Conservation (phyloP, 805 yeast genomes). For the Dipodascus albidus region DNA sequence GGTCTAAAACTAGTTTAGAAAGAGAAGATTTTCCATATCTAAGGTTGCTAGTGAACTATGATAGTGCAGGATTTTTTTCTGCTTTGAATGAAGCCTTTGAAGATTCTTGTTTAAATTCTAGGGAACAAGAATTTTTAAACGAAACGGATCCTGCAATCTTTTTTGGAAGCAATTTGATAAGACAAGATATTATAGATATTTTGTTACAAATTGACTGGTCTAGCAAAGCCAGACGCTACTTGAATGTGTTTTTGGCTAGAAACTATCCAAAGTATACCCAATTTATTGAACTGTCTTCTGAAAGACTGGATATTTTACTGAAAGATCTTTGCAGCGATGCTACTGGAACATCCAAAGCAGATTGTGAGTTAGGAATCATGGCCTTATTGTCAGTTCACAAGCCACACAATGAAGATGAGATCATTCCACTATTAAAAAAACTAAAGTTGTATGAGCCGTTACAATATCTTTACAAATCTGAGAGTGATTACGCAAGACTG, state of each 20-base stretch:
- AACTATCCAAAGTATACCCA: conserved; percentile 81
- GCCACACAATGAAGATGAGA: conserved; percentile 39
- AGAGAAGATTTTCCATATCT: conserved; percentile 62
- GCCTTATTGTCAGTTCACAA: conserved; percentile 56
- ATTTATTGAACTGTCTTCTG: conserved; percentile 61
- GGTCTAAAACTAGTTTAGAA: conserved; percentile 23
- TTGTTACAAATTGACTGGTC: conserved; percentile 44
- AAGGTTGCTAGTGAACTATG: conserved; percentile 38
- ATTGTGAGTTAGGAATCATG: conserved; percentile 67
- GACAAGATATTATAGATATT: conserved; percentile 73
- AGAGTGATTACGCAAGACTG: conserved; percentile 40
- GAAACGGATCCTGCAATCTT: conserved; percentile 10
- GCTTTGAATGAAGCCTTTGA: conserved; percentile 77
- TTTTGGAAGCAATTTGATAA: conserved; percentile 29
- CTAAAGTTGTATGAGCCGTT: conserved; percentile 51
- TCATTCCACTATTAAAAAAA: conserved; percentile 42
- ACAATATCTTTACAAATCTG: conserved; percentile 42
- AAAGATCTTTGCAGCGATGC: conserved; percentile 22
- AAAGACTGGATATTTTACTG: conserved; percentile 38
- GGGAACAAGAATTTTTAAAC: conserved; percentile 24
- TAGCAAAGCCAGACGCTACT: conserved; percentile 19
- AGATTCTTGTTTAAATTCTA: conserved; percentile 61
- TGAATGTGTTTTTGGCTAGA: conserved; percentile 65
- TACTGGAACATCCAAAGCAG: conserved; percentile 30
- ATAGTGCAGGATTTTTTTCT: conserved; percentile 47